A percentile compares a stretch with the other conserved stretches of the same genome.
Evolutionary conservation across 345 rosid species (phyloP).

Genomic region (Kernera saxatilis): DNA sequence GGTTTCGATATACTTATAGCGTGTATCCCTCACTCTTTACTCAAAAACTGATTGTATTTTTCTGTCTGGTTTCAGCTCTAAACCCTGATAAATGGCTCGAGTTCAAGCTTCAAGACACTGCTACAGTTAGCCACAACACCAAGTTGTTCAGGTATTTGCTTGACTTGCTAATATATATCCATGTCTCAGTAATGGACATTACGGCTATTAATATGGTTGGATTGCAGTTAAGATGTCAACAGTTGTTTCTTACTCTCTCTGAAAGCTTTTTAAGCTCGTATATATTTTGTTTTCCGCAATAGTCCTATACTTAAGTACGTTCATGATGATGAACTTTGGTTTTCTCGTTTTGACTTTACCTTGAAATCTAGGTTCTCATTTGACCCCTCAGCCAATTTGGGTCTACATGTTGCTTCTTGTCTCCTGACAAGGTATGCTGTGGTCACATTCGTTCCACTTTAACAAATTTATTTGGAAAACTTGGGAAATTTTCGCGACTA

Average conservation of each 20-base stretch:
- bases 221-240: neutral
- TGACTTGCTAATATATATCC: neutral
- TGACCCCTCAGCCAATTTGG: slow-evolving; percentile 72
- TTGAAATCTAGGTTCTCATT: slow-evolving; percentile 68
- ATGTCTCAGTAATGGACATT: neutral
- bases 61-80: slow-evolving; percentile 49
- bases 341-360: slow-evolving; percentile 12
- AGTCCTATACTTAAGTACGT: neutral
- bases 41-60: neutral
- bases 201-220: neutral
- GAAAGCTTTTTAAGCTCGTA: neutral
- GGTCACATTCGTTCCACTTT: neutral
- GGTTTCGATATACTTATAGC: neutral
- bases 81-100: slow-evolving; percentile 89
- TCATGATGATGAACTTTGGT: neutral
- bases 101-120: slow-evolving; percentile 91
- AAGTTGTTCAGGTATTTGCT: slow-evolving; percentile 72
- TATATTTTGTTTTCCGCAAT: neutral
- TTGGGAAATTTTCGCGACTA: neutral
- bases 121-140: slow-evolving; percentile 85
- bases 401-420: slow-evolving; percentile 89
- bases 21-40: neutral
- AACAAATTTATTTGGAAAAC: neutral
- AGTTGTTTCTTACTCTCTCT: neutral
- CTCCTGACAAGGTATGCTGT: slow-evolving; percentile 65